These are phyloP conservation scores for Rhazya stricta DNA, from an alignment of 257 asterid genomes.

Conservation along the genomic window DNA sequence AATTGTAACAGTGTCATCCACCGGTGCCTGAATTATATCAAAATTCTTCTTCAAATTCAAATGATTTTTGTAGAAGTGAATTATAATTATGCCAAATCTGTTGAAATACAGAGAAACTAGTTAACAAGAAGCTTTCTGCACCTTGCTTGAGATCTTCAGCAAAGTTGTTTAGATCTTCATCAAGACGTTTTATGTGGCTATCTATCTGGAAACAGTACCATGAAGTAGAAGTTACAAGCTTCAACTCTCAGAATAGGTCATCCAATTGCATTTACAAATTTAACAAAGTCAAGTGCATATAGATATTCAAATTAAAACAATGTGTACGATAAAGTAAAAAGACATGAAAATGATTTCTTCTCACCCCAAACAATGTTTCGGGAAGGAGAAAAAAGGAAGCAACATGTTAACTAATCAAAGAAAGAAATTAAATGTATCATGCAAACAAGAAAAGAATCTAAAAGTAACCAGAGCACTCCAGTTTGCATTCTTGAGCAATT, in stretches of 20 bases:
- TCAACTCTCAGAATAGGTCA: not conserved
- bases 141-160: constrained; percentile 98
- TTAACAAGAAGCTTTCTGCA: constrained; percentile 23
- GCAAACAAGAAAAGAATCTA: not conserved
- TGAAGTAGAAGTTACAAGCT: constrained; percentile 17
- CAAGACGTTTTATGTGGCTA: constrained; percentile 90
- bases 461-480: not conserved
- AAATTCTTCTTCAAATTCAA: not conserved
- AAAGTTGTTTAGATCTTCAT: constrained; percentile 87
- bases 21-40: not conserved
- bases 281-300: not conserved
- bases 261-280: not conserved
- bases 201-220: constrained; percentile 63
- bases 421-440: not conserved
- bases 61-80: not conserved
- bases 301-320: not conserved
- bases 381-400: not conserved
- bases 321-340: not conserved
- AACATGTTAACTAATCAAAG: not conserved
- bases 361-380: not conserved
- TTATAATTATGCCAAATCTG: not conserved
- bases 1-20: not conserved
- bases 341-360: not conserved
- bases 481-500: not conserved
- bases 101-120: not conserved